These are phyloP conservation scores for Tuber aestivum DNA, from an alignment of 495 filamentous ascomycete genomes.

Conservation along the genomic window DNA sequence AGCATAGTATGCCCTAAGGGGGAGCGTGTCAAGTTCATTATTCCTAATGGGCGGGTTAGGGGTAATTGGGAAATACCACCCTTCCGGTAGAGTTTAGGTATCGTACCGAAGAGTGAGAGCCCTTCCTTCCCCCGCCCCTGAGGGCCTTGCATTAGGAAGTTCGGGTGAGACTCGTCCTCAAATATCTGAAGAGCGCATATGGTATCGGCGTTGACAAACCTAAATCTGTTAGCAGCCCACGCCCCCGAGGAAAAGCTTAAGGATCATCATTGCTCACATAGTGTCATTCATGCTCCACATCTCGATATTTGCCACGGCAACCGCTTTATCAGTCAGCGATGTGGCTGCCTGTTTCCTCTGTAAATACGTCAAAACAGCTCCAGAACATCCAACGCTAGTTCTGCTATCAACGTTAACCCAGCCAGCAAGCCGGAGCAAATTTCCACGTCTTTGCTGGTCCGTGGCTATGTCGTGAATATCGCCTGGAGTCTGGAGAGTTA, in stretches of 20 bases:
- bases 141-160: constrained; percentile 73
- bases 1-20: constrained; percentile 73
- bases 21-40: constrained; percentile 61
- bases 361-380: constrained; percentile 74
- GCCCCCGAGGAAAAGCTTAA: not conserved
- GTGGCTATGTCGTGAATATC: constrained; percentile 43
- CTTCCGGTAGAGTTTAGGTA: constrained; percentile 41
- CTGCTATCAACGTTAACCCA: constrained; percentile 73
- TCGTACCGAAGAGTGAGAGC: constrained; percentile 81
- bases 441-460: constrained; percentile 52
- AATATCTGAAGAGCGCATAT: constrained; percentile 79
- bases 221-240: constrained; percentile 37
- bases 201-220: constrained; percentile 76
- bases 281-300: constrained; percentile 71
- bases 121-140: constrained; percentile 74
- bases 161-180: constrained; percentile 76
- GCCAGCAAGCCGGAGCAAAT: constrained; percentile 64
- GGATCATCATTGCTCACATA: constrained; percentile 53
- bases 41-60: constrained; percentile 41
- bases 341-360: constrained; percentile 61
- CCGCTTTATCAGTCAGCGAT: constrained; percentile 51
- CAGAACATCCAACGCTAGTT: constrained; percentile 72
- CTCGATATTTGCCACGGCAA: constrained; percentile 57
- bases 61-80: constrained; percentile 46
- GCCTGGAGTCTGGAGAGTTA: constrained; percentile 58